These are phyloP conservation scores for Trifolium dubium DNA, from an alignment of 306 rosid species.

Conservation along the genomic window DNA sequence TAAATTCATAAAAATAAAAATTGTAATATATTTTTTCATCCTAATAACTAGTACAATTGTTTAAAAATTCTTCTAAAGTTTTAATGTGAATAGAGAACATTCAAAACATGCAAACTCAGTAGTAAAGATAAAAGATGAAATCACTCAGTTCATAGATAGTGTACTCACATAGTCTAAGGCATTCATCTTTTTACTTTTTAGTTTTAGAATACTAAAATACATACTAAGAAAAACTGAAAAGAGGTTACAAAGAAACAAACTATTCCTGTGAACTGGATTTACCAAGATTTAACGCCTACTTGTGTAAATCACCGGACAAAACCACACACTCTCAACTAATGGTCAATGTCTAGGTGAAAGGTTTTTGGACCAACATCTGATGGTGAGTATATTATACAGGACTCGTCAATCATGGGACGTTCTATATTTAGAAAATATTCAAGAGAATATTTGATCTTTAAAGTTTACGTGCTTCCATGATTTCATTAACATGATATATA, in stretches of 20 bases:
- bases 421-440: neutral
- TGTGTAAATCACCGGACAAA: neutral
- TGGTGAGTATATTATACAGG: neutral
- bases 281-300: neutral
- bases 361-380: neutral
- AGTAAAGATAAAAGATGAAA: neutral
- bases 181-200: neutral
- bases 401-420: neutral
- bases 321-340: neutral
- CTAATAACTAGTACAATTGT: neutral
- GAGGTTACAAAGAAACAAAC: neutral
- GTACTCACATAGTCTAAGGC: neutral
- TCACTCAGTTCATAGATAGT: neutral
- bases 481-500: conserved; percentile 14
- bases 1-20: neutral
- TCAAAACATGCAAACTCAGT: neutral
- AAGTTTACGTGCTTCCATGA: conserved; percentile 22
- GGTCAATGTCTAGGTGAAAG: neutral
- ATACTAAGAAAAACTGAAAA: neutral
- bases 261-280: neutral
- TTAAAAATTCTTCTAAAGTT: neutral
- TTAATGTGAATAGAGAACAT: neutral
- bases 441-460: neutral
- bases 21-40: neutral
- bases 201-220: neutral